A percentile compares a stretch with the other conserved stretches of the same genome.
phyloP scores from a whole-genome alignment of 805 yeast species.

The Geotrichum ghanense region DNA sequence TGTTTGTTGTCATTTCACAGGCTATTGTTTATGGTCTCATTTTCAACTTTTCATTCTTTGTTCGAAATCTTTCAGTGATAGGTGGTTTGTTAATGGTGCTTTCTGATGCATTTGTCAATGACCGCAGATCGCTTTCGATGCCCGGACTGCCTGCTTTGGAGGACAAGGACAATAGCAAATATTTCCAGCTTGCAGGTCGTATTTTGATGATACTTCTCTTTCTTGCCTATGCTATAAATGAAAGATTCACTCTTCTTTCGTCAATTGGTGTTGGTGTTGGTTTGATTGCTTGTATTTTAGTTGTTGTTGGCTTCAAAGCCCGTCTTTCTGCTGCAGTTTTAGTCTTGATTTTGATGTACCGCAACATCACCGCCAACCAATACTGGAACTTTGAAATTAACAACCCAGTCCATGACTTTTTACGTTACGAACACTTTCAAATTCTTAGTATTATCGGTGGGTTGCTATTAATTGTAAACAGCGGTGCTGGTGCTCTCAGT shows the following conservation, averaged over 20 bases:
- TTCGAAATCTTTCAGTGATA: conserved; percentile 78
- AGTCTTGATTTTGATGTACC: conserved; percentile 58
- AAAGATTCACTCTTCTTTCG: conserved; percentile 55
- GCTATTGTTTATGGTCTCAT: conserved; percentile 82
- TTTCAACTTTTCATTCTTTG: conserved; percentile 67
- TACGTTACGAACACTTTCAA: conserved; percentile 90
- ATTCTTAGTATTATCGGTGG: conserved; percentile 94
- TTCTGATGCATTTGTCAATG: conserved; percentile 75
- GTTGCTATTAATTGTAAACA: conserved; percentile 74
- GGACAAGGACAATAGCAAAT: conserved; percentile 65
- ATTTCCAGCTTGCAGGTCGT: conserved; percentile 79
- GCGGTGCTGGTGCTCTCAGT: conserved; percentile 93
- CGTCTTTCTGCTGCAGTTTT: conserved; percentile 66
- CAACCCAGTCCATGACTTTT: conserved; percentile 74
- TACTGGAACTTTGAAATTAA: conserved; percentile 71
- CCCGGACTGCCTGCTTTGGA: conserved; percentile 67
- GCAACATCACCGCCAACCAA: conserved; percentile 71
- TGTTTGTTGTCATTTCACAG: conserved; percentile 66
- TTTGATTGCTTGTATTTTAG: conserved; percentile 56
- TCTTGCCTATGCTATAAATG: conserved; percentile 66
- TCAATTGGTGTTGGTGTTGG: conserved; percentile 59
- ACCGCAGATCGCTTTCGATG: conserved; percentile 50
- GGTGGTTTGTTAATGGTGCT: conserved; percentile 87
- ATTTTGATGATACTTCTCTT: conserved; percentile 75
- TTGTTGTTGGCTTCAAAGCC: conserved; percentile 87